Evolutionary conservation across 768 basidiomycete species (phyloP), one percentile per base, ranked within the genome.

Genomic region (Lactifluus hygrophoroides): DNA sequence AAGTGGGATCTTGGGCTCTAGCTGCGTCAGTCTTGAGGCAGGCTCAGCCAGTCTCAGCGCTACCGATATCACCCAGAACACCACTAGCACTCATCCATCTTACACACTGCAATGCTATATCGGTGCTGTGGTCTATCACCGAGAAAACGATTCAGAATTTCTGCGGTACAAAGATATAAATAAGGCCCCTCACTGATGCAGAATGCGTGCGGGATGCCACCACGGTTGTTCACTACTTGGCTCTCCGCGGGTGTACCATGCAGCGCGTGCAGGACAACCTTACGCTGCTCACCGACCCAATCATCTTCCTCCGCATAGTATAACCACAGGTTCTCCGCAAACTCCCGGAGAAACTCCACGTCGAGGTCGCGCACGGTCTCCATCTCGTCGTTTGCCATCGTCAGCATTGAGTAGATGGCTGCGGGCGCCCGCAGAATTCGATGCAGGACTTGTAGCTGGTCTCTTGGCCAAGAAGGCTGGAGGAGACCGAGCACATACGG

Each of bases 361-460:
- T 90, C 85, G 3, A 84, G 71, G 8, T 72, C 77, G 32, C 68
- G 73, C 48, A 92, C 84, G 2, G 67, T 70, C 17, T 71, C 68
- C 85, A 90, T 88, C 71, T 90, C 88, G 28, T 85, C 82, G 46
- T 80, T 65, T 1, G 82, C 86, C 77, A 89, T 83, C 27, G 70
- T 71, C 43, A 90, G 68, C 7, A 77, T 72, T 5, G 84, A 78
- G 45, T 73, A 73, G 34, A 88, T 76, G 27, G 76, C 73, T 3
- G 67, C 62, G 0, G 81, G 80, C 3, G 81, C 84, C 7, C 69
- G 68, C 28, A 89, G 67, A 28, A 88, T 72, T 37, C 71, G 67
- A 23, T 70, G 71, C 9, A 88, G 69, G 6, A 80, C 77, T 17
- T 61, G 58, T 5, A 80, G 64, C 64, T 81, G 80, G 7, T 67